phyloP scores from a whole-genome alignment of 2,329 filamentous ascomycete species.

The Pochonia chlamydosporia region DNA sequence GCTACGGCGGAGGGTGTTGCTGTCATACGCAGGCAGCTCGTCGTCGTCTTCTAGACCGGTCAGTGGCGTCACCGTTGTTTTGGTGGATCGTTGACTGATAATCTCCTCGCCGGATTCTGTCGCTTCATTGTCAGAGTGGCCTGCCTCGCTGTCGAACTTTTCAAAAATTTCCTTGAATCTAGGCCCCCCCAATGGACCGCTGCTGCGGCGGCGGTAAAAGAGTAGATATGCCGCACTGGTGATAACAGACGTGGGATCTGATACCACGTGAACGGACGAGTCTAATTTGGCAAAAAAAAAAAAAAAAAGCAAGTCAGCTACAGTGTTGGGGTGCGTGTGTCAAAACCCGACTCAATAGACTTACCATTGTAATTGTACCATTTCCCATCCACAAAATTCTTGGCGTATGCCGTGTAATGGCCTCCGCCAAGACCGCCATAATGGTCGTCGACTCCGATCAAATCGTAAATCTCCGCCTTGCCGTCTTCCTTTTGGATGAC shows the following conservation, averaged over 20 bases:
- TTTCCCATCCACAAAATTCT: conserved; percentile 80
- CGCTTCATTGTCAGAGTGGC: conserved; percentile 35
- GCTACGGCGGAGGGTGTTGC: conserved; percentile 30
- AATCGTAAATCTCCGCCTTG: conserved; percentile 81
- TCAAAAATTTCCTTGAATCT: conserved; percentile 66
- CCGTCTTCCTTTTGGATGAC: conserved; percentile 76
- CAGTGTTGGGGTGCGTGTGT: conserved; percentile 35
- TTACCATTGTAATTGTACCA: conserved; percentile 98
- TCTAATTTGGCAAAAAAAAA: conserved; percentile 43
- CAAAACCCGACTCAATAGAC: conserved; percentile 20
- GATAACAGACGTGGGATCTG: conserved; percentile 57
- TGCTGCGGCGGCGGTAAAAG: conserved; percentile 87
- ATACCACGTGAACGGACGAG: conserved; percentile 60
- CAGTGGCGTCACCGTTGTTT: conserved; percentile 23
- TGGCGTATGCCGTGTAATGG: conserved; percentile 92
- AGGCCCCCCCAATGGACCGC: conserved; percentile 70
- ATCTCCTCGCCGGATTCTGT: conserved; percentile 66
- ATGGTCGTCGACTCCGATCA: conserved; percentile 95
- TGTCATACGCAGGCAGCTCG: conserved; percentile 26
- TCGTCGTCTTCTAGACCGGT: conserved; percentile 22
- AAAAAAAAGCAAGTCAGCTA: no score
- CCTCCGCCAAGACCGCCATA: conserved; percentile 89
- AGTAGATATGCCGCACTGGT: conserved; percentile 81
- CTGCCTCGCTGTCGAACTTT: conserved; percentile 51
- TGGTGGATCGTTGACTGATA: conserved; percentile 40